Conservation (phyloP, 306 rosid genomes). For the Vachellia pachyceras region DNA sequence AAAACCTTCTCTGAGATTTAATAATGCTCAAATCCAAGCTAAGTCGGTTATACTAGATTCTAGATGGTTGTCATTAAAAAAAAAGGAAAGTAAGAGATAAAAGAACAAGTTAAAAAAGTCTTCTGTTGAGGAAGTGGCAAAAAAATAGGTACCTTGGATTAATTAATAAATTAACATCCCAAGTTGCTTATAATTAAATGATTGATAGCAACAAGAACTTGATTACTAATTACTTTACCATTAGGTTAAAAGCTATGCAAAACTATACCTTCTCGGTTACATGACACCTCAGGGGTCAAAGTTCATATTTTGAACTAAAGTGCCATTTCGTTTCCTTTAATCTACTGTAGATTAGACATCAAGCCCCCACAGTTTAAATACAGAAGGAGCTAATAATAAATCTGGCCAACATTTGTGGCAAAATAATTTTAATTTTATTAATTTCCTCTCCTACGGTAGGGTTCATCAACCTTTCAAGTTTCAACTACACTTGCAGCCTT, state of each 20-base stretch:
- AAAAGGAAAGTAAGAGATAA: too few species aligned
- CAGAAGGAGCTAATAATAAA: not conserved
- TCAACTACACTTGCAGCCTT: conserved; percentile 1
- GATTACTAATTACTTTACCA: not conserved
- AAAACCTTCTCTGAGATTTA: not conserved
- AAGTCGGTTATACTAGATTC: not conserved
- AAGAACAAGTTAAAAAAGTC: not conserved
- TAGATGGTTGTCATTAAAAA: not conserved
- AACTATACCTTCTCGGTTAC: not conserved
- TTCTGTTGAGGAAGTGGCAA: not conserved
- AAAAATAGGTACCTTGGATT: not conserved
- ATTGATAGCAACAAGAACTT: not conserved
- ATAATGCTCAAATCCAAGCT: not conserved
- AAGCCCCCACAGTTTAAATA: not conserved
- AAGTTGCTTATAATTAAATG: not conserved
- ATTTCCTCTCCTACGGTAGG: not conserved
- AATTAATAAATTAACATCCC: not conserved
- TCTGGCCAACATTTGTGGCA: not conserved
- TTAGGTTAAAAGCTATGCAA: not conserved
- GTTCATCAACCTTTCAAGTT: not conserved
- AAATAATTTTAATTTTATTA: not conserved
- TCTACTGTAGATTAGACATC: not conserved
- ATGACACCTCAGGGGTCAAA: not conserved
- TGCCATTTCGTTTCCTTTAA: not conserved
- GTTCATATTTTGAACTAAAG: not conserved